A percentile compares a stretch with the other conserved stretches of the same genome.
These are phyloP conservation scores for Pythium vanterpoolii DNA, from an alignment of 352 stramenopile species.

Conservation along the genomic window DNA sequence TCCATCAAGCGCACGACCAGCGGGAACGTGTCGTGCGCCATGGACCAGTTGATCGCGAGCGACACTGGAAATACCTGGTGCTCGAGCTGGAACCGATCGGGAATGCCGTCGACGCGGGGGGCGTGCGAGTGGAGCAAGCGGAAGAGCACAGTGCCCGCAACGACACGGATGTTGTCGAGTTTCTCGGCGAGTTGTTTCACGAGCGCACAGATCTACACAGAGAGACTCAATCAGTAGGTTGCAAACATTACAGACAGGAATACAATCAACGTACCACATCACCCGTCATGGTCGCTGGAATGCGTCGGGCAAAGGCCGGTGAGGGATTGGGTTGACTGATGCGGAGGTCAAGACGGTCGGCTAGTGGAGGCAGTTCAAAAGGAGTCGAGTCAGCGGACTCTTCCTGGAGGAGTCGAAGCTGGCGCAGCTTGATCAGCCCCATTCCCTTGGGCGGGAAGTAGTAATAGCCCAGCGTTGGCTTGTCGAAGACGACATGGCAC, in stretches of 20 bases:
- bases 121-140: constrained; percentile 72
- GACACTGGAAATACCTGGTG: constrained; percentile 51
- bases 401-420: constrained; percentile 15
- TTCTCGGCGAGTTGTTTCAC: constrained; percentile 97
- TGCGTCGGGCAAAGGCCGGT: constrained; percentile 31
- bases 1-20: constrained; percentile 84
- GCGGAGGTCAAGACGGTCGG: neutral
- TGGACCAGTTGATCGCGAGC: constrained; percentile 70
- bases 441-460: constrained; percentile 66
- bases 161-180: constrained; percentile 90
- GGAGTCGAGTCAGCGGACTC: neutral
- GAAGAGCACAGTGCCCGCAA: constrained; percentile 87
- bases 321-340: neutral
- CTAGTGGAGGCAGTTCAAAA: constrained; percentile 20
- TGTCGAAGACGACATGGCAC: constrained; percentile 64
- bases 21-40: constrained; percentile 89
- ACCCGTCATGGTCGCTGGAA: constrained; percentile 41
- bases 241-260: neutral
- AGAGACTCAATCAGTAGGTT: neutral
- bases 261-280: constrained; percentile 21
- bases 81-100: constrained; percentile 70
- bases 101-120: constrained; percentile 72
- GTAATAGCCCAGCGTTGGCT: constrained; percentile 56
- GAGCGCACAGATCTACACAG: constrained; percentile 40
- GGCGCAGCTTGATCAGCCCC: constrained; percentile 42